These are phyloP conservation scores for Obba rivulosa DNA, from an alignment of 768 basidiomycete genomes.

Conservation along the genomic window DNA sequence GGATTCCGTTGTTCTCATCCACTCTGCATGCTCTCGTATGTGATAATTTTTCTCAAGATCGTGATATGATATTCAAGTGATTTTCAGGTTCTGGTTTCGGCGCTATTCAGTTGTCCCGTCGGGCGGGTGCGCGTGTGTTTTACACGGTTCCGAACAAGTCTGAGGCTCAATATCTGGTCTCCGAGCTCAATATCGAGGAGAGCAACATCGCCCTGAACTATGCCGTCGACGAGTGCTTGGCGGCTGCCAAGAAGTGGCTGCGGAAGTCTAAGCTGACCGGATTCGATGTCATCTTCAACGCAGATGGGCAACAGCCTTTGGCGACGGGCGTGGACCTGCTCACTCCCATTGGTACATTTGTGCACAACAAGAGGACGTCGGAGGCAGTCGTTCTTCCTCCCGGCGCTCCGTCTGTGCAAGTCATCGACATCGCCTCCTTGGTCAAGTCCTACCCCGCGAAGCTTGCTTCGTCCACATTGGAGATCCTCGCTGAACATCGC, in stretches of 20 bases:
- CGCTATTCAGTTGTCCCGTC: conserved; percentile 23
- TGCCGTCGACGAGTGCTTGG: not conserved
- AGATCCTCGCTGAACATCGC: conserved; percentile 17
- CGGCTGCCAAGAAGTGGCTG: conserved; percentile 2
- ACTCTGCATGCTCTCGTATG: conserved; percentile 23
- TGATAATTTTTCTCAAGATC: not conserved
- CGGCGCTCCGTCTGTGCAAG: conserved; percentile 12
- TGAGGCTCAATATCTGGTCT: conserved; percentile 10
- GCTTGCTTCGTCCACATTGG: conserved; percentile 14
- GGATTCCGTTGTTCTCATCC: conserved; percentile 21
- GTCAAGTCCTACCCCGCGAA: conserved; percentile 15
- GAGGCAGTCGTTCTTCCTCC: conserved; percentile 12
- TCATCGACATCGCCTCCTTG: conserved; percentile 20
- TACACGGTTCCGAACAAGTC: conserved; percentile 15
- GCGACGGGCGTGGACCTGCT: conserved; percentile 16
- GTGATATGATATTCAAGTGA: not conserved
- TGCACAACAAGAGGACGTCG: conserved; percentile 18
- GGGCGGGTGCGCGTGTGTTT: conserved; percentile 16
- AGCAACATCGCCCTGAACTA: not conserved
- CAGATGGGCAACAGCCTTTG: conserved; percentile 12
- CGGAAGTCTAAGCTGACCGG: not conserved
- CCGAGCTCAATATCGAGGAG: conserved; percentile 10
- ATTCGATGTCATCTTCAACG: conserved; percentile 20
- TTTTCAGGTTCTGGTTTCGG: conserved; percentile 18
- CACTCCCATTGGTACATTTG: conserved; percentile 21